Conservation (phyloP, 2,329 filamentous ascomycete species). For the Trichoderma polysporum region DNA sequence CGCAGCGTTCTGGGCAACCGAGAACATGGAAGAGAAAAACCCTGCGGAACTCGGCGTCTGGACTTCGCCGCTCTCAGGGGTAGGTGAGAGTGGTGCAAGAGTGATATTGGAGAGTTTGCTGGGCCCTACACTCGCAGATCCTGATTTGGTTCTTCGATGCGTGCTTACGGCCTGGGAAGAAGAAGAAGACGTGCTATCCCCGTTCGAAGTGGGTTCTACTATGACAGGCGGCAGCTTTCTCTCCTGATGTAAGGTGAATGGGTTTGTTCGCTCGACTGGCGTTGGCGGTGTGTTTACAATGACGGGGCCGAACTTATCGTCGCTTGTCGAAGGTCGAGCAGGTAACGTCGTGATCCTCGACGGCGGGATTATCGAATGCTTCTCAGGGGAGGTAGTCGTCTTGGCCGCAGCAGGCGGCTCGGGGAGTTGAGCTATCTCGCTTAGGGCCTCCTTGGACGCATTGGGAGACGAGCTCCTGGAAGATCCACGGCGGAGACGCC, state of each 20-base stretch:
- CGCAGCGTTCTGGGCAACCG: slow-evolving; percentile 89
- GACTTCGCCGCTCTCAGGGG: slow-evolving; percentile 63
- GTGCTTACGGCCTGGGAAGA: slow-evolving; percentile 69
- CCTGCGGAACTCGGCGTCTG: slow-evolving; percentile 58
- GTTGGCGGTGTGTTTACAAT: slow-evolving; percentile 69
- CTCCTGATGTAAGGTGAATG: slow-evolving; percentile 29
- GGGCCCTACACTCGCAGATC: slow-evolving; percentile 59
- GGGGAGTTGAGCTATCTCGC: slow-evolving; percentile 25
- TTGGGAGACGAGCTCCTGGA: slow-evolving; percentile 19
- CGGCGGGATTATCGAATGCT: slow-evolving; percentile 30
- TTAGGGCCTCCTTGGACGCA: slow-evolving; percentile 16
- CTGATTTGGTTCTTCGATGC: slow-evolving; percentile 58
- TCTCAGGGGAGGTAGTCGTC: slow-evolving; percentile 32
- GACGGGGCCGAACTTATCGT: slow-evolving; percentile 47
- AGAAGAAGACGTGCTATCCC: slow-evolving; percentile 60
- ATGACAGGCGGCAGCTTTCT: slow-evolving; percentile 32
- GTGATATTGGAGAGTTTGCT: slow-evolving; percentile 85
- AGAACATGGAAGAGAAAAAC: slow-evolving; percentile 93
- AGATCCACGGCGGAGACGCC: slow-evolving; percentile 60
- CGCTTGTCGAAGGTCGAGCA: slow-evolving; percentile 50
- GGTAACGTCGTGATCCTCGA: slow-evolving; percentile 35
- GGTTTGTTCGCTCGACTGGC: slow-evolving; percentile 48
- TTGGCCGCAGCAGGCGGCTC: slow-evolving; percentile 32
- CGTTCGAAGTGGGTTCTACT: slow-evolving; percentile 29
- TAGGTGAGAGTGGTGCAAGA: slow-evolving; percentile 71